Evolutionary conservation across 2,329 filamentous ascomycete genomes (phyloP).

Genomic region (Tolypocladium capitatum): DNA sequence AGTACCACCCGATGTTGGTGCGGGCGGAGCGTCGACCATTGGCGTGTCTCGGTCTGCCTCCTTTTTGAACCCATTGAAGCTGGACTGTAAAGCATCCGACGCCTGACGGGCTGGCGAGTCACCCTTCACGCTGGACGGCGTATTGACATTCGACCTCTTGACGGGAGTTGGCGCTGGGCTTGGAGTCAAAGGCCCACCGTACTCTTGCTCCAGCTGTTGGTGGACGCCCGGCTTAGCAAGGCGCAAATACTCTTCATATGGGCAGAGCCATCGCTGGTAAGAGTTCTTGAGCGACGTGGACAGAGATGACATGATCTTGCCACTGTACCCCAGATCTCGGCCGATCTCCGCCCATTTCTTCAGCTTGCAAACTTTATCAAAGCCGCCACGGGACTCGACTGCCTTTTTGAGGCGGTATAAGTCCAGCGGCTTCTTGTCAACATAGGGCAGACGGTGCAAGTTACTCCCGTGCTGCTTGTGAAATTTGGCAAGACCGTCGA

Average conservation of each 20-base stretch:
- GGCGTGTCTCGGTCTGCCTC: conserved; percentile 34
- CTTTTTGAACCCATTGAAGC: conserved; percentile 29
- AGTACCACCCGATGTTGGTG: conserved; percentile 23
- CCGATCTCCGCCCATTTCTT: conserved; percentile 99
- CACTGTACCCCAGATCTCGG: conserved; percentile 89
- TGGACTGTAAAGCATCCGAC: conserved; percentile 38
- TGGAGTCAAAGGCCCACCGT: conserved; percentile 82
- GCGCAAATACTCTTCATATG: conserved; percentile 88
- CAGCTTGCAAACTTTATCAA: conserved; percentile 89
- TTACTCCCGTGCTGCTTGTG: conserved; percentile 95
- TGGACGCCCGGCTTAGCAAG: conserved; percentile 92
- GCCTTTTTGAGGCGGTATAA: conserved; percentile 94
- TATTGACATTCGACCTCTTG: conserved; percentile 49
- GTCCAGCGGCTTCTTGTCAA: conserved; percentile 94
- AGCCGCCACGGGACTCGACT: conserved; percentile 86
- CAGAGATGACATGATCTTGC: conserved; percentile 98
- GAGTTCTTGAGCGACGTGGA: conserved; percentile 98
- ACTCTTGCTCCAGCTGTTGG: conserved; percentile 84
- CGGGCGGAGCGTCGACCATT: conserved; percentile 31
- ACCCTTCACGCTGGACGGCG: conserved; percentile 41
- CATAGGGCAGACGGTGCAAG: conserved; percentile 84
- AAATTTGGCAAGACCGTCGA: conserved; percentile 89
- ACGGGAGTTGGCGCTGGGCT: conserved; percentile 55
- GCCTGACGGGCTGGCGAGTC: conserved; percentile 55
- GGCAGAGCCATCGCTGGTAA: conserved; percentile 91